Percentiles rank a stretch among this genome's conserved stretches.
Evolutionary conservation across 2,329 filamentous ascomycete genomes (phyloP).

Genomic region (Aspergillus sp.): DNA sequence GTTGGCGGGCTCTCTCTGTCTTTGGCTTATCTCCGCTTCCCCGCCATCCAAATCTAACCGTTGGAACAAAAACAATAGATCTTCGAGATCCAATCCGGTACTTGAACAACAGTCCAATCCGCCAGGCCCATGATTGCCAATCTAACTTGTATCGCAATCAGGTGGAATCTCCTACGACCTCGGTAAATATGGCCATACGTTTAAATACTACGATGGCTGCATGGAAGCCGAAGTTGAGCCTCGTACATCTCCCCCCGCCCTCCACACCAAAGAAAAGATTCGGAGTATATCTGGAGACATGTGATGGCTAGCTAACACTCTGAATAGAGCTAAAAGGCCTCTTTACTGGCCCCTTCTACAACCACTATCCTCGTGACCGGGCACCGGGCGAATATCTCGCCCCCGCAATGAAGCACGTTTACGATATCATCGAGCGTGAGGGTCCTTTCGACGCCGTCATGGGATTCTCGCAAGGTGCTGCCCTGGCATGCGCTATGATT

Average conservation of each 20-base stretch:
- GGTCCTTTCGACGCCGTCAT: conserved; percentile 37
- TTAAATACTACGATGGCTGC: conserved; percentile 33
- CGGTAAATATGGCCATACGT: conserved; percentile 30
- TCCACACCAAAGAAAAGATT: background rate
- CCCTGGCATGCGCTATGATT: conserved; percentile 30
- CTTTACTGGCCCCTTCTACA: conserved; percentile 35
- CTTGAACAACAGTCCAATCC: background rate
- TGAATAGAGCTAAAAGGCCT: conserved; percentile 32
- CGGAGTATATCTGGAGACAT: background rate
- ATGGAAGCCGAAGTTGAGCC: conserved; percentile 27
- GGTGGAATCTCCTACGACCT: conserved; percentile 32
- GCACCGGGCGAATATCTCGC: conserved; percentile 25
- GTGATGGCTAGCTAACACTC: no score
- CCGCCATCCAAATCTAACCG: background rate
- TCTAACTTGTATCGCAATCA: conserved; percentile 14
- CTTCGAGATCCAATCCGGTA: conserved; percentile 38
- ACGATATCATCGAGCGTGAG: conserved; percentile 22
- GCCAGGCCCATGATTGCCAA: background rate
- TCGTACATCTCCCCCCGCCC: conserved; percentile 20
- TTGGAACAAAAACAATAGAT: conserved; percentile 23
- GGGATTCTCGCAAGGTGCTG: conserved; percentile 36
- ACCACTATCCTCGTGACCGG: conserved; percentile 29
- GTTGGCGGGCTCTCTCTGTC: no score
- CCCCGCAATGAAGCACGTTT: conserved; percentile 29
- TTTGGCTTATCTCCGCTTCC: background rate